Evolutionary conservation across 257 asterid genomes (phyloP).

Genomic region (Leonotis leonurus): DNA sequence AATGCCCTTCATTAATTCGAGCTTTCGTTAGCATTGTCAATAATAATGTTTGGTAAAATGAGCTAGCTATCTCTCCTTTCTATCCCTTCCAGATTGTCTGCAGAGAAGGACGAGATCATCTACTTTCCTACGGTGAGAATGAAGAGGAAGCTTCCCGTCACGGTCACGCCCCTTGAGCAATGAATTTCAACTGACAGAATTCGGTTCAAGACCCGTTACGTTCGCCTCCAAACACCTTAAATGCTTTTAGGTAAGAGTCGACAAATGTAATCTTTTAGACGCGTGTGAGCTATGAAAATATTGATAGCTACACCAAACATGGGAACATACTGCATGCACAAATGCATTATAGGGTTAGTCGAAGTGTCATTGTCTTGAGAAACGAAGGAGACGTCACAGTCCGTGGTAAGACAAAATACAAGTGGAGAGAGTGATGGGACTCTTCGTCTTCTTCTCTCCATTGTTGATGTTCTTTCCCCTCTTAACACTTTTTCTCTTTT

Average conservation of each 20-base stretch:
- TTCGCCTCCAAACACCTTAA: not conserved
- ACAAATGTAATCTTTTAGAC: not conserved
- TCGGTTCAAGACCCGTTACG: not conserved
- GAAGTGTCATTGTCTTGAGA: constrained; percentile 22
- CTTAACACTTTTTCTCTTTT: not conserved
- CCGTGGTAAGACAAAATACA: constrained; percentile 20
- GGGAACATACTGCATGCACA: not conserved
- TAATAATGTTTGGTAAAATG: constrained; percentile 24
- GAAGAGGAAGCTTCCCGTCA: constrained; percentile 89
- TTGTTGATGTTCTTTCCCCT: not conserved
- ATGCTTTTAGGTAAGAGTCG: not conserved
- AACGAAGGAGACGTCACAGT: not conserved
- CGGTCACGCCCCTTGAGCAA: constrained; percentile 46
- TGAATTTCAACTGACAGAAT: constrained; percentile 24
- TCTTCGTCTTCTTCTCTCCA: not conserved
- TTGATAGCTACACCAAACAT: constrained; percentile 4
- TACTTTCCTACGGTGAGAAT: constrained; percentile 87
- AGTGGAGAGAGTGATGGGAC: constrained; percentile 9
- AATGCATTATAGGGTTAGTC: constrained; percentile 27
- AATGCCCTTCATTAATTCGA: not conserved
- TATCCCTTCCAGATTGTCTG: constrained; percentile 58
- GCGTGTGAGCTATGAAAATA: not conserved
- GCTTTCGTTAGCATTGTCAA: not conserved
- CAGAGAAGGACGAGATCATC: constrained; percentile 68
- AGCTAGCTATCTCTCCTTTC: constrained; percentile 23